phyloP scores from a whole-genome alignment of 2,329 filamentous ascomycete species.

The Hirsutella rhossiliensis region DNA sequence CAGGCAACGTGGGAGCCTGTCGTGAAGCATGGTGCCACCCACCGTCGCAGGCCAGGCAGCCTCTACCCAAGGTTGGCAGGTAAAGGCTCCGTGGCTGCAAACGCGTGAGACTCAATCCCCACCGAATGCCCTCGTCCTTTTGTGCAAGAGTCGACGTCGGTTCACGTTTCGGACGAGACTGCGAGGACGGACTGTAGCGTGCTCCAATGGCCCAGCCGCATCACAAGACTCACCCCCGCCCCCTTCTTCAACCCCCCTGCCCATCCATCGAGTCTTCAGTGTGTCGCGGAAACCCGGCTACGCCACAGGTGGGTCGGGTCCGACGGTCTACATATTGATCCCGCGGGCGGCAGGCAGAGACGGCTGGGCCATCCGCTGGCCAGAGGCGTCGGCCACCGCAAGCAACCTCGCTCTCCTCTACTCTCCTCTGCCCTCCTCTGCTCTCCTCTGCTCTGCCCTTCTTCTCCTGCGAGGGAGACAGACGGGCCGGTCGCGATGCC shows the following conservation, averaged over 20 bases:
- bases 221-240: neutral
- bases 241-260: neutral
- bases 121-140: too few relatives aligned
- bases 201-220: neutral
- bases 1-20: too few relatives aligned
- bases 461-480: neutral
- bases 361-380: neutral
- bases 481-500: neutral
- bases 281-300: neutral
- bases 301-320: neutral
- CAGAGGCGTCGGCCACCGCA: neutral
- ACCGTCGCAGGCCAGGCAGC: too few relatives aligned
- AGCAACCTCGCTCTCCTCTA: neutral
- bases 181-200: neutral
- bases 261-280: neutral
- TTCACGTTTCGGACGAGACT: neutral
- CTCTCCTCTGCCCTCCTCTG: neutral
- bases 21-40: too few relatives aligned
- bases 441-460: neutral
- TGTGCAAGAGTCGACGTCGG: neutral
- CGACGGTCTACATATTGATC: conserved; percentile 1
- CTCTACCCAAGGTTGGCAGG: too few relatives aligned
- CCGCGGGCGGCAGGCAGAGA: neutral
- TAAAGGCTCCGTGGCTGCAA: too few relatives aligned
- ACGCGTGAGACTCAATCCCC: too few relatives aligned